Percentiles rank a stretch among this genome's conserved stretches.
phyloP scores from a whole-genome alignment of 2,329 filamentous ascomycete species.

The Colletotrichum sp. region DNA sequence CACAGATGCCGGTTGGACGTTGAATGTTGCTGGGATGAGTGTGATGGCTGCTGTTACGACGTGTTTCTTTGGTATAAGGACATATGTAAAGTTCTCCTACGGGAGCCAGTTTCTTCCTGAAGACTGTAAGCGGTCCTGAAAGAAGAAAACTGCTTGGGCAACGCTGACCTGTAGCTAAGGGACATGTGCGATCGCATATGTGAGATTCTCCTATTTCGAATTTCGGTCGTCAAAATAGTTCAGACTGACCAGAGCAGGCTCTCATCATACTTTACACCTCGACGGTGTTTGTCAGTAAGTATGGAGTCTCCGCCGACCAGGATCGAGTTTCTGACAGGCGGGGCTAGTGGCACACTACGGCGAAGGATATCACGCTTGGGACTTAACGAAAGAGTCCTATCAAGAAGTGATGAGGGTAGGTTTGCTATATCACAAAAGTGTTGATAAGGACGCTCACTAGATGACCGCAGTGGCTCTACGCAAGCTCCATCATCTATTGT shows the following conservation, averaged over 20 bases:
- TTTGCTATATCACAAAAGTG: background rate
- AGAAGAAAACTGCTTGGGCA: no score
- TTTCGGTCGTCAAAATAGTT: background rate
- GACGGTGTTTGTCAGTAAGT: constrained; percentile 10
- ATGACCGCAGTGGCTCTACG: constrained; percentile 28
- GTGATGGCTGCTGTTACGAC: constrained; percentile 19
- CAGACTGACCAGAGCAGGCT: background rate
- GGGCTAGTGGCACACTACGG: constrained; percentile 27
- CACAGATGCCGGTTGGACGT: constrained; percentile 9
- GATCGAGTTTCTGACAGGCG: background rate
- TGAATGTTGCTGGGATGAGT: constrained; percentile 18
- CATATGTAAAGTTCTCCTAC: constrained; percentile 20
- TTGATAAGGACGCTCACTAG: background rate
- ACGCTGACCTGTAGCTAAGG: background rate
- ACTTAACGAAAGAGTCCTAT: constrained; percentile 22
- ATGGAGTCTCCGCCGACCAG: background rate
- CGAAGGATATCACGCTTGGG: constrained; percentile 27
- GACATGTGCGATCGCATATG: constrained; percentile 14
- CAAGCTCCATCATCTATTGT: constrained; percentile 30
- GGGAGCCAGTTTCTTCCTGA: background rate
- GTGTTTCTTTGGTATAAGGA: constrained; percentile 19
- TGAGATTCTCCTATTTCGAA: background rate
- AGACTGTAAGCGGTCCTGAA: background rate
- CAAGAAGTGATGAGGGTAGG: constrained; percentile 21
- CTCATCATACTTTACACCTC: background rate